These are phyloP conservation scores for Trichophyton mentagrophytes DNA, from an alignment of 2,329 filamentous ascomycete species.

Conservation along the genomic window DNA sequence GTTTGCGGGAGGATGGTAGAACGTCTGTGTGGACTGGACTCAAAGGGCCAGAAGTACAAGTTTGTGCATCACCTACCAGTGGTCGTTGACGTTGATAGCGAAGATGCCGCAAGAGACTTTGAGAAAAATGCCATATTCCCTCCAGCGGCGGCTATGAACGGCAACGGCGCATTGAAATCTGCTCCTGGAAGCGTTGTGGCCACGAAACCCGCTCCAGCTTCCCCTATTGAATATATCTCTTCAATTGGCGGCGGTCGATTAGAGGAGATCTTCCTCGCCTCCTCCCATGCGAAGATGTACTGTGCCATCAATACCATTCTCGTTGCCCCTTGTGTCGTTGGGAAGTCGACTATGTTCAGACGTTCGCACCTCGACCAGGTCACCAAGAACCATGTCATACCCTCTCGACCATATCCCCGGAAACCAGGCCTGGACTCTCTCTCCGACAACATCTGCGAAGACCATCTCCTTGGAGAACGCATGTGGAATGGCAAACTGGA, in stretches of 20 bases:
- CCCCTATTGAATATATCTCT: conserved; percentile 14
- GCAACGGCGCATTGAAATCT: not conserved
- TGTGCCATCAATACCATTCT: conserved; percentile 88
- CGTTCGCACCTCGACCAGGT: conserved; percentile 74
- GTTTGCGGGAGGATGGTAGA: conserved; percentile 83
- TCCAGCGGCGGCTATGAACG: not conserved
- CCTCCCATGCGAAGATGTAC: conserved; percentile 94
- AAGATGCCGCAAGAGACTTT: conserved; percentile 14
- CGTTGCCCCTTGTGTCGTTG: conserved; percentile 83
- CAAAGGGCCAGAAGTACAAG: conserved; percentile 51
- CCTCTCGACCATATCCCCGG: conserved; percentile 28
- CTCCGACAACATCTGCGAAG: conserved; percentile 92
- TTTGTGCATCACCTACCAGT: conserved; percentile 91
- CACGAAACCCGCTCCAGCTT: not conserved
- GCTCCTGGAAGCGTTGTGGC: not conserved
- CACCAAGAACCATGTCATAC: conserved; percentile 40
- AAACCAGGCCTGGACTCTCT: conserved; percentile 77
- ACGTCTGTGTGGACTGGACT: conserved; percentile 57
- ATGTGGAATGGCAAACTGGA: conserved; percentile 53
- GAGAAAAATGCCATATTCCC: conserved; percentile 14
- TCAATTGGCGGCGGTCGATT: conserved; percentile 60
- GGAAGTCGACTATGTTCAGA: conserved; percentile 98
- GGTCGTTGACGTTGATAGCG: conserved; percentile 56
- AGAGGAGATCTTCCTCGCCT: conserved; percentile 90
- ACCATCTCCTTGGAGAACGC: conserved; percentile 86